Conservation (phyloP, 2,329 filamentous ascomycete genomes). For the Chaetomium sp. region DNA sequence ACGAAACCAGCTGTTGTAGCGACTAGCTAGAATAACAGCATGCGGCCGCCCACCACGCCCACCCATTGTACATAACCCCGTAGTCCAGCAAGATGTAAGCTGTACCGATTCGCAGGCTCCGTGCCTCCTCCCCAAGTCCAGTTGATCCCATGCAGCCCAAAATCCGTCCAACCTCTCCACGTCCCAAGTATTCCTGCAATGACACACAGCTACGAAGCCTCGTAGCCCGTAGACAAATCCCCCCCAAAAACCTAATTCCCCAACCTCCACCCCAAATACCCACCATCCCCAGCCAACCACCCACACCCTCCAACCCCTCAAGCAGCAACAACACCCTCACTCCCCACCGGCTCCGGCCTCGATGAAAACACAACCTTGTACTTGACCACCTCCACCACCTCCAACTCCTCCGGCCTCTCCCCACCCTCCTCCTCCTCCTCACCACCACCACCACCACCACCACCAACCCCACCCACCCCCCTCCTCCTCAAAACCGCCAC, state of each 20-base stretch:
- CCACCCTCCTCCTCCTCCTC: constrained; percentile 39
- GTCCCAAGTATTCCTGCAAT: background rate
- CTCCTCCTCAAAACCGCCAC: constrained; percentile 73
- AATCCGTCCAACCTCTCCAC: background rate
- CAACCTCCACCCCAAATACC: background rate
- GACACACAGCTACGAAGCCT: background rate
- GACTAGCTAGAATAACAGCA: constrained; percentile 4
- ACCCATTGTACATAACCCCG: background rate
- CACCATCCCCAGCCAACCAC: too few species aligned
- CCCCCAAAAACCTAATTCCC: background rate
- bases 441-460: constrained; percentile 74
- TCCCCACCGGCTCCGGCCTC: constrained; percentile 75
- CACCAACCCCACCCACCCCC: constrained; percentile 67
- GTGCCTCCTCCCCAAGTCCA: background rate
- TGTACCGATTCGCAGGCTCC: background rate
- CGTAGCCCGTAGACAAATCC: background rate
- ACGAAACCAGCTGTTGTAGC: constrained; percentile 56
- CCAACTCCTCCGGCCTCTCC: constrained; percentile 63
- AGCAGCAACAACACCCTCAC: background rate
- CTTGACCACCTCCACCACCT: constrained; percentile 84
- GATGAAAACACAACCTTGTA: constrained; percentile 84
- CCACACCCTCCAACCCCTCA: background rate
- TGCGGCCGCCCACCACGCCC: background rate
- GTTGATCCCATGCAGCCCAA: too few species aligned
- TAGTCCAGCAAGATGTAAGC: background rate